Evolutionary conservation across 352 stramenopile genomes (phyloP), one percentile per base, ranked within the genome.

Genomic region (Peronospora destructor): DNA sequence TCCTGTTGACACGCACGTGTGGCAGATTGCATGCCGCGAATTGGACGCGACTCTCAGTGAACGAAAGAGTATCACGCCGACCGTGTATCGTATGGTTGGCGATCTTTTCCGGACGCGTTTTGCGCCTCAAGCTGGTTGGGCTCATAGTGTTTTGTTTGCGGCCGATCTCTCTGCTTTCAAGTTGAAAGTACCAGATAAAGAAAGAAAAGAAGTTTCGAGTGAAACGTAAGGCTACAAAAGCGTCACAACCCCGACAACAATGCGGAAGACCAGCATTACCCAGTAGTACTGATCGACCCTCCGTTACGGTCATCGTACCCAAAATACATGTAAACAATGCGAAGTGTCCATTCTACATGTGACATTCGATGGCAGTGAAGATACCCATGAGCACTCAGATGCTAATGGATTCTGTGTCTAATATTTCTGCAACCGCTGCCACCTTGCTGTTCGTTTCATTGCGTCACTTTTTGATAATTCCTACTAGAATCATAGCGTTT

Each of bases 1-100:
- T 46, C 95, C 96, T 1, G 94, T 98, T 1, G 96, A 99, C 67
- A 96, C 94, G 21, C 96, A 99, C 64, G 90, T 98, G 21, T 96
- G 91, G 87, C 87, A 96, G 28, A 98, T 98, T 65, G 91, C 91
- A n/a, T 86, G 85, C 12, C 79, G 84, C 9, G 82, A 94, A 46
- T 76, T 92, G 40, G 76, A 91, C 19, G 2, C 64, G 19, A 62
- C 48, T 16, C 62, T 83, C 12, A 52, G 38, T 4, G 45, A 65
- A n/a, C 62, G 59, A 33, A 93, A 93, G 44, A 91, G 71, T 29
- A 61, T 96, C 38, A 96, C 88, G 9, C 86, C 87, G 29, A 71
- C 45, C 8, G 62, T 96, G 5, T 96, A 97, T 63, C 65, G 72
- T 39, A 61, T 66, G 48, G 92, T 98, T 0, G 91, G 91, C 14